Percentiles rank a stretch among this genome's conserved stretches.
Conservation (phyloP, 805 yeast genomes). For the Candida qinlingensis region DNA sequence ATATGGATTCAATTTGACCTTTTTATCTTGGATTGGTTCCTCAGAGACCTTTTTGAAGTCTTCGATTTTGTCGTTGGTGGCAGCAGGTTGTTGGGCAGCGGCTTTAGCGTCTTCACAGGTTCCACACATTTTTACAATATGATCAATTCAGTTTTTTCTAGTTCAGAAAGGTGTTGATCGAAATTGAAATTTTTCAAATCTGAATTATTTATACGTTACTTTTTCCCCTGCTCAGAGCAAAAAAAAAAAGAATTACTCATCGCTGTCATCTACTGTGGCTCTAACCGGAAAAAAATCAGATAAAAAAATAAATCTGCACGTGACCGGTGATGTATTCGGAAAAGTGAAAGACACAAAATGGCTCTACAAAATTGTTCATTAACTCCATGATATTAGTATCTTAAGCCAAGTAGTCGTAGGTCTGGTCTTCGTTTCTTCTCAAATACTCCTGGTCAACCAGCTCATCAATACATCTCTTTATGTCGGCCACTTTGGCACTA, state of each 20-base stretch:
- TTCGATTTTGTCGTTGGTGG: conserved; percentile 5
- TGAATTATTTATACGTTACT: not conserved
- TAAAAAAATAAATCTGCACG: not conserved
- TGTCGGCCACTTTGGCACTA: conserved; percentile 78
- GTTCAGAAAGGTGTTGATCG: too few relatives aligned
- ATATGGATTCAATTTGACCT: conserved; percentile 61
- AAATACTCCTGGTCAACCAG: conserved; percentile 84
- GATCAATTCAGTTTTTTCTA: not conserved
- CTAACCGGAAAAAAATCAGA: not conserved
- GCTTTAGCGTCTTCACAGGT: conserved; percentile 24
- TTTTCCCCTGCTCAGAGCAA: too few relatives aligned
- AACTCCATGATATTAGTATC: too few relatives aligned
- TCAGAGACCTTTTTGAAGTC: conserved; percentile 40
- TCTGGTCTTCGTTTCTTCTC: conserved; percentile 64
- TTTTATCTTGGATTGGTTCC: conserved; percentile 30
- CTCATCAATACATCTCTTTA: conserved; percentile 79
- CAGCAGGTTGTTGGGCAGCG: conserved; percentile 13
- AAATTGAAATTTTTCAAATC: too few relatives aligned
- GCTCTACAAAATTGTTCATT: too few relatives aligned
- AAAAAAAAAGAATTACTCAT: not conserved
- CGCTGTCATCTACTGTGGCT: conserved; percentile 1
- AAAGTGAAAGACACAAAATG: too few relatives aligned
- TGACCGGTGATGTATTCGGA: not conserved
- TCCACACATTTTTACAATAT: conserved; percentile 17
- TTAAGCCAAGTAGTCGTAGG: conserved; percentile 78